Evolutionary conservation across 208 protist genomes (phyloP), one percentile per base, ranked within the genome.

Genomic region (Leishmania mexicana): DNA sequence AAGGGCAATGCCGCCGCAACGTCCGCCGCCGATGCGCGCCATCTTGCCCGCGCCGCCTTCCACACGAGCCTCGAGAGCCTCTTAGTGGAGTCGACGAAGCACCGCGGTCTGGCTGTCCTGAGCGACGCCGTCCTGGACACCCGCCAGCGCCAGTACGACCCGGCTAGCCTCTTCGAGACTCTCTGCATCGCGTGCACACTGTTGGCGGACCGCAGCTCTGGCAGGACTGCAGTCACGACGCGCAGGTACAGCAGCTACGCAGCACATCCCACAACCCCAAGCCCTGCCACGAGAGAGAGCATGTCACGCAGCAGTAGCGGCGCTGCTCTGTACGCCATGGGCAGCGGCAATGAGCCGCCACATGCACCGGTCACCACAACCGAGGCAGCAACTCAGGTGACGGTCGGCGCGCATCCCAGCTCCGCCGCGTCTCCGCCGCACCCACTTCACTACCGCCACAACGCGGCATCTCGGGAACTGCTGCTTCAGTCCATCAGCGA

Each of bases 401-500:
- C 70, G n/a, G 45, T 57, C 10, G 67, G 67, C 21, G 35, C 72
- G 21, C 72, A 62, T 24, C 51, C n/a, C 13, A 49, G 21, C 42
- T 19, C 8, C 40, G 24, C 68, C 65, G 35, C 17, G 62, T 51
- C 35, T 38, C n/a, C 58, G 47, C 42, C 67, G 49, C 73, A 81
- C 21, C 57, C 72, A 24, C 65, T 77, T 47, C 75, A 80, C 67
- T 83, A 86, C 65, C 78, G 89, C 24, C 76, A 89, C 28, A 81
- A 85, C 64, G 68, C 74, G 70, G 78, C 81, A 8, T 81, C 81
- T 35, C 86, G 90, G 1, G 5, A 45, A 19, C 70, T 96, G 38
- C 80, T 96, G 38, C 80, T 94, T 31, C 92, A 90, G 81, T 93
- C 83, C 38, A 83, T 96, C 54, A 84, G 83, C n/a, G 89, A 96